A percentile compares a stretch with the other conserved stretches of the same genome.
These are phyloP conservation scores for Limnanthes douglasii DNA, from an alignment of 345 rosid species.

Conservation along the genomic window DNA sequence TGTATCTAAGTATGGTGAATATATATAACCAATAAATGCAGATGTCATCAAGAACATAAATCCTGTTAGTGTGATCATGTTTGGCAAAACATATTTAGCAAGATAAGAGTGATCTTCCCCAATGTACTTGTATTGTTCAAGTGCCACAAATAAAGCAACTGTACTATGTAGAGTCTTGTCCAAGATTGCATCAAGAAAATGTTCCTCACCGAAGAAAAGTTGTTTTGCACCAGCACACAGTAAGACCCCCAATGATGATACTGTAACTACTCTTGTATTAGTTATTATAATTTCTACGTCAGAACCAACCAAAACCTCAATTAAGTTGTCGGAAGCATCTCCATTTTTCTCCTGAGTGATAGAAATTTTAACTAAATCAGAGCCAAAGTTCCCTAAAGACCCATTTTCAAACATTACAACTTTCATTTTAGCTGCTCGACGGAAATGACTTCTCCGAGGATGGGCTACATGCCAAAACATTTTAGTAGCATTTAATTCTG, in stretches of 20 bases:
- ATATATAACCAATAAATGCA: too few species aligned
- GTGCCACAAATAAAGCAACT: too few species aligned
- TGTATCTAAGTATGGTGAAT: too few species aligned
- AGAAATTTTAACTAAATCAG: constrained; percentile 21
- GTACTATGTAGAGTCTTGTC: too few species aligned
- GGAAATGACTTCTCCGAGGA: constrained; percentile 61
- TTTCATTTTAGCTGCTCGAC: constrained; percentile 71
- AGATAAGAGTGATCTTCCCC: too few species aligned
- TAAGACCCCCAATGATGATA: constrained; percentile 59
- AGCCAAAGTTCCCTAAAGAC: constrained; percentile 15
- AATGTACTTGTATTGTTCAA: too few species aligned
- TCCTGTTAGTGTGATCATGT: too few species aligned
- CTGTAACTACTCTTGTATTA: constrained; percentile 42
- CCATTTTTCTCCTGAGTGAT: constrained; percentile 31
- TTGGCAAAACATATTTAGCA: too few species aligned
- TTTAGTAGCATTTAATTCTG: constrained; percentile 38
- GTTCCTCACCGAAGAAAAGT: too few species aligned
- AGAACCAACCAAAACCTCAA: constrained; percentile 48
- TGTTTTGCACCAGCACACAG: too few species aligned
- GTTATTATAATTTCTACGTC: constrained; percentile 55
- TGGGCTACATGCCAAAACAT: constrained; percentile 76
- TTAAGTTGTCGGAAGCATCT: constrained; percentile 23
- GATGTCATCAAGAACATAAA: too few species aligned
- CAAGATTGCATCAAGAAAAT: too few species aligned
- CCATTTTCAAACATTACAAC: constrained; percentile 49